Evolutionary conservation across 345 rosid genomes (phyloP).

Genomic region (Heritiera fomes): DNA sequence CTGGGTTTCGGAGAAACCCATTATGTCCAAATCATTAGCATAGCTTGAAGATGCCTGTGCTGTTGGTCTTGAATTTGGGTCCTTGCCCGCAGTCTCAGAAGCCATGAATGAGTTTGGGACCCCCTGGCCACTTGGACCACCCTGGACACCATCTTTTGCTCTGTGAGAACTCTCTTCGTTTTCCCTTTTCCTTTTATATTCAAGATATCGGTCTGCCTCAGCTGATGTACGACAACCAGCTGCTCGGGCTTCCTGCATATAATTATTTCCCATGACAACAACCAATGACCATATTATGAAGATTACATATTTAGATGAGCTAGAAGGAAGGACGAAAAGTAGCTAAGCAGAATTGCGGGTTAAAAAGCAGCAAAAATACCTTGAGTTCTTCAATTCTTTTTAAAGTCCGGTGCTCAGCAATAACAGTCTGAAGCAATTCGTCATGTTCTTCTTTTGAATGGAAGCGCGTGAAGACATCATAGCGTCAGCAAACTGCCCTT

Average conservation of each 20-base stretch:
- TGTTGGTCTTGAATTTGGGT: constrained; percentile 44
- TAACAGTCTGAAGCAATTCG: constrained; percentile 67
- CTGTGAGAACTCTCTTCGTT: constrained; percentile 71
- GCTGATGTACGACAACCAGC: constrained; percentile 87
- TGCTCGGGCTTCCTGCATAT: constrained; percentile 76
- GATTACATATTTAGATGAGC: neutral
- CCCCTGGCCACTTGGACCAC: constrained; percentile 49
- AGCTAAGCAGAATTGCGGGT: neutral
- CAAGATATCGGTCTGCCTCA: constrained; percentile 76
- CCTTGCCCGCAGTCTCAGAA: constrained; percentile 42
- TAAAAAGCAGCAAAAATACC: constrained; percentile 38
- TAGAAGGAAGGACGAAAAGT: constrained; percentile 12
- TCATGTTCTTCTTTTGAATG: constrained; percentile 93
- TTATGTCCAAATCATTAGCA: constrained; percentile 54
- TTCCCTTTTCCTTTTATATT: constrained; percentile 67
- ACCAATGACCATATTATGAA: constrained; percentile 21
- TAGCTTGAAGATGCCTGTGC: constrained; percentile 66
- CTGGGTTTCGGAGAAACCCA: constrained; percentile 60
- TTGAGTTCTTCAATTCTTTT: constrained; percentile 77
- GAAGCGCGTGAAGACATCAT: constrained; percentile 85
- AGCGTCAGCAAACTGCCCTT: constrained; percentile 63
- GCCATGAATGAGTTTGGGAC: constrained; percentile 44
- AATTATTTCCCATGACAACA: constrained; percentile 7
- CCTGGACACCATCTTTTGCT: constrained; percentile 63
- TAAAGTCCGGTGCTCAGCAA: constrained; percentile 71